Evolutionary conservation across 768 basidiomycete species (phyloP), one percentile per base, ranked within the genome.

Genomic region (Bullera alba): DNA sequence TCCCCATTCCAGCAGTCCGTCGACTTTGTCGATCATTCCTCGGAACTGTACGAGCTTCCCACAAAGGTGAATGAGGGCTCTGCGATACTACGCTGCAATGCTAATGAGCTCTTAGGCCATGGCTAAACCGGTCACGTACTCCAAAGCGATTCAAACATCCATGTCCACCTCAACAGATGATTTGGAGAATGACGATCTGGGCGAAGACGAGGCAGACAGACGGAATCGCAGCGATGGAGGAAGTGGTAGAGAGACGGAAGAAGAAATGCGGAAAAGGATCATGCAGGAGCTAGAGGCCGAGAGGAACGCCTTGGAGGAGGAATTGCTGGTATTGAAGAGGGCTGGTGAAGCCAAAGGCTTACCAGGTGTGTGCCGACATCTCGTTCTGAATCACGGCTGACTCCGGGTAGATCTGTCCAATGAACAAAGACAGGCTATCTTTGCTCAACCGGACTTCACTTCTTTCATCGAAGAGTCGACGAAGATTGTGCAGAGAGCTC

Each of bases 401-500:
- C 39, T 16, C 28, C 19, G 51, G 37, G 12, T 70, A 89, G 95
- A 92, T 41, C 74, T 99, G 54, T 80, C 87, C 1, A 85, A 89
- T 53, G 89, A 92, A 52, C 88, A 96, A 70, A 79, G 86, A 35
- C 75, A 80, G 0, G 82, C 81, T 57, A 87, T 96, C 45, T 77
- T 90, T 56, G 76, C 83, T n/a, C 85, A 85, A 6, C 87, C 91
- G 0, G 89, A 91, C 65, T 96, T 97, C 70, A 74, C 87, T 15
- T 86, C 90, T 57, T 99, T 99, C 70, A 83, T 99, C 15, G 90
- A 95, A 67, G 82, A 86, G 61, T 92, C 89, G 7, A 89, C 87
- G 19, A 93, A 93, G 75, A 90, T 97, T 39, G 81, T 96, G 10
- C 89, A 97, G 70, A 79, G 95, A 43, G 95, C 93, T 19, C 74